Conservation (phyloP, 495 filamentous ascomycete species). For the Chaetomidium leptoderma region DNA sequence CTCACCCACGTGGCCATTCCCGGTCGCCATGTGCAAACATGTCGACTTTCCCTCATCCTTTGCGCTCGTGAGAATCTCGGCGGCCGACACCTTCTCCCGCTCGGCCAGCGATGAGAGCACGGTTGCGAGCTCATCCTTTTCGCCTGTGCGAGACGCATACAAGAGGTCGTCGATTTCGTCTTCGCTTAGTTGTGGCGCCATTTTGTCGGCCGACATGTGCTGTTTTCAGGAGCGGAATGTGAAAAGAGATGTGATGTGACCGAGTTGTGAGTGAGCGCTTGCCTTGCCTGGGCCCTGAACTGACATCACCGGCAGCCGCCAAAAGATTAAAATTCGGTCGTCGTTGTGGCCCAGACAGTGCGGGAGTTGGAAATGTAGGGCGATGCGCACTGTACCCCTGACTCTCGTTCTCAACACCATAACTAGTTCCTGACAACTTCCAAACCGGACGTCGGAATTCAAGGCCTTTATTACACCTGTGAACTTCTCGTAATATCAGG, state of each 20-base stretch:
- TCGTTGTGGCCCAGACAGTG: slow-evolving; percentile 21
- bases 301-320: slow-evolving; percentile 4
- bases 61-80: slow-evolving; percentile 58
- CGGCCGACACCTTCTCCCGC: slow-evolving; percentile 48
- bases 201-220: slow-evolving; percentile 23
- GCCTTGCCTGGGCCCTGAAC: no score
- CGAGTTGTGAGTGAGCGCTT: slow-evolving; percentile 8
- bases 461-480: no score
- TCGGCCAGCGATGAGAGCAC: slow-evolving; percentile 55
- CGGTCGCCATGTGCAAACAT: slow-evolving; percentile 81
- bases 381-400: slow-evolving; percentile 9
- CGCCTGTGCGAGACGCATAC: slow-evolving; percentile 73
- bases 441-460: neutral
- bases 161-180: slow-evolving; percentile 86
- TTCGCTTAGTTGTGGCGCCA: slow-evolving; percentile 54
- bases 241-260: no score
- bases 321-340: slow-evolving; percentile 4
- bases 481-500: no score
- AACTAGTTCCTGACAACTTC: no score
- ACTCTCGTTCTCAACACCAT: no score
- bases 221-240: no score
- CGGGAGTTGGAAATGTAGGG: neutral
- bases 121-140: slow-evolving; percentile 61
- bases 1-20: slow-evolving; percentile 79
- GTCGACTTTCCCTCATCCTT: slow-evolving; percentile 69